Evolutionary conservation across 768 basidiomycete genomes (phyloP).

Genomic region (Grammothele lineata): DNA sequence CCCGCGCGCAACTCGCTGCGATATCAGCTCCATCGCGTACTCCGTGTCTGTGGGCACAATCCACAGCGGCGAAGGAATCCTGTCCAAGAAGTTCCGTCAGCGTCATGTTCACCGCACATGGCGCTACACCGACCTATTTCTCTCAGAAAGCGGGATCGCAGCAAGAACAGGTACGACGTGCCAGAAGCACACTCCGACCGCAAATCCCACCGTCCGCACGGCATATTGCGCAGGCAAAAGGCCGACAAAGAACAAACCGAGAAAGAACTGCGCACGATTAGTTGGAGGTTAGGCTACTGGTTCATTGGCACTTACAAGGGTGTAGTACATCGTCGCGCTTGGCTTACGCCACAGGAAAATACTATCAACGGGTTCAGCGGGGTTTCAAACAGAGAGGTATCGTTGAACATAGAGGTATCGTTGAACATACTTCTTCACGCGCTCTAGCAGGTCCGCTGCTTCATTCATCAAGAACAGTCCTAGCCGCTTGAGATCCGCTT

Average conservation of each 20-base stretch:
- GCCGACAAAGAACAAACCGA: slow-evolving; percentile 35
- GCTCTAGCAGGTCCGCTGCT: slow-evolving; percentile 58
- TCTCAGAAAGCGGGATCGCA: slow-evolving; percentile 43
- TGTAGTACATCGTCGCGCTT: slow-evolving; percentile 44
- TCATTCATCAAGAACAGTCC: slow-evolving; percentile 39
- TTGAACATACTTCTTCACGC: slow-evolving; percentile 59
- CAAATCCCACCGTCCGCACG: slow-evolving; percentile 42
- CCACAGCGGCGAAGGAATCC: slow-evolving; percentile 31
- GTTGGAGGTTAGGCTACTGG: no score
- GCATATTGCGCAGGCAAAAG: slow-evolving; percentile 48
- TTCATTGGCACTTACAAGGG: slow-evolving; percentile 38
- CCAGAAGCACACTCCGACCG: slow-evolving; percentile 56
- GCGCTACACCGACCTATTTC: slow-evolving; percentile 37
- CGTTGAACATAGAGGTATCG: no score
- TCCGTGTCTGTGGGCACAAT: slow-evolving; percentile 66
- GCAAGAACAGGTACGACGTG: slow-evolving; percentile 54
- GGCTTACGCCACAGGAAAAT: slow-evolving; percentile 67
- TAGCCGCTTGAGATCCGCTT: slow-evolving; percentile 38
- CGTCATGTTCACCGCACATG: not conserved
- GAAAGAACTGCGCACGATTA: slow-evolving; percentile 35
- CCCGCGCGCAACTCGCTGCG: slow-evolving; percentile 53
- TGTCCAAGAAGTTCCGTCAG: slow-evolving; percentile 20
- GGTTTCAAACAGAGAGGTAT: no score
- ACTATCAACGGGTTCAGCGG: slow-evolving; percentile 33
- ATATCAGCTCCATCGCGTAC: slow-evolving; percentile 67